Base-by-base conservation (phyloP, 805 yeast genomes). In the Candida caryicola region DNA sequence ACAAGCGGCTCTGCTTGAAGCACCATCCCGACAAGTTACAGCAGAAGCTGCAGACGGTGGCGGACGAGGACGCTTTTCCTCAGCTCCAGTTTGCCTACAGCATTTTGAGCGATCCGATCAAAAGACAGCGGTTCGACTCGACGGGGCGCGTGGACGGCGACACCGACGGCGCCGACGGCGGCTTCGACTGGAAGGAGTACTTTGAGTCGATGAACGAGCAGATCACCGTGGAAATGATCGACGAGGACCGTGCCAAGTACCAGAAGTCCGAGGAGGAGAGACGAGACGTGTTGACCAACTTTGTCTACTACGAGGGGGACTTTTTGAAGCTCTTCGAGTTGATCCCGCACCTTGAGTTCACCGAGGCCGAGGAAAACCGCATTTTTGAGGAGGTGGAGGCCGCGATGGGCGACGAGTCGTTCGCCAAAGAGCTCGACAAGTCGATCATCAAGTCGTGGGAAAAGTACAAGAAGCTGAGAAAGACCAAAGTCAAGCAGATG, bases 81-180 rank as follows among this genome's bases (percentile, higher is more conserved):
- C 63, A 76, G 47, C 72, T 88, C 14, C 90, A 86, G 54, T 81
- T 85, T 51, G 82, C 95, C 15, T 86, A 85, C 56, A 67, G 81
- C 30, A 71, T 88, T 0, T 63, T 88, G 17, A 68, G 77, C 18
- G 93, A 88, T 52, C 64, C 71, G 0, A 56, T 59, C 26, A 73
- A 76, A 45, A 66, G 87, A 19, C 66, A 65, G 31, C 58, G 74
- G 15, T 88, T 77, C 53, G 95, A 88, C 51, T 54, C 59, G n/a
- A 82, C 91, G 0, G 95, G 95, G 1, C 69, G 78, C 2, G 53
- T 81, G 21, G 79, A 73, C 1, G 55, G 52, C 29, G 35, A 19
- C 6, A 30, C 23, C 8, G 58, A 35, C 29, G 49, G 31, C 21
- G 56, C 40, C 43, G 64, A 55, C 23, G 73, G 66, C 10, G 66